Conservation (phyloP, 2,329 filamentous ascomycete genomes). For the Exophiala lecanii-corni region DNA sequence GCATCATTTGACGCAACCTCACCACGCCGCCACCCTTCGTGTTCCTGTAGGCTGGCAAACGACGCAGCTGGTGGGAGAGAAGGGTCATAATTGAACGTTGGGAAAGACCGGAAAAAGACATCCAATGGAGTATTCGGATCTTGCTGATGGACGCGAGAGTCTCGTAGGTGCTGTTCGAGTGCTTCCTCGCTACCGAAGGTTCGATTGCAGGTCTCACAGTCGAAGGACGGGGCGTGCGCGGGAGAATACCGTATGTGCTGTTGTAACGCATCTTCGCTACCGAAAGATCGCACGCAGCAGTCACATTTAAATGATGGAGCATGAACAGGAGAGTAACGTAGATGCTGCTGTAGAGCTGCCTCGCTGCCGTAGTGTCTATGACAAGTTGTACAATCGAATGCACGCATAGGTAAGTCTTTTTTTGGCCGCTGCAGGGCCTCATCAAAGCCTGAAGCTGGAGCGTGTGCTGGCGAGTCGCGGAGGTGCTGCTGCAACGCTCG, state of each 20-base stretch:
- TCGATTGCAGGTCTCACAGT: slow-evolving; percentile 19
- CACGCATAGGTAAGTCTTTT: no score
- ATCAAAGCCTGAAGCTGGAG: no score
- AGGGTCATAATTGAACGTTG: slow-evolving; percentile 28
- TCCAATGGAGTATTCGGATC: neutral
- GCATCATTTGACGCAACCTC: neutral
- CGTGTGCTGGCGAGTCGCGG: slow-evolving; percentile 13
- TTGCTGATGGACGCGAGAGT: slow-evolving; percentile 20
- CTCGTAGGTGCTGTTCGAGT: slow-evolving; percentile 24
- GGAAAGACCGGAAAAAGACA: slow-evolving; percentile 18
- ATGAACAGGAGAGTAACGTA: slow-evolving; percentile 10
- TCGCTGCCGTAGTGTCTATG: slow-evolving; percentile 8
- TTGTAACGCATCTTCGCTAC: slow-evolving; percentile 23
- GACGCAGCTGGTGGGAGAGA: slow-evolving; percentile 29
- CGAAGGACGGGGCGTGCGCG: slow-evolving; percentile 19
- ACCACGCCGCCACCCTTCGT: slow-evolving; percentile 8
- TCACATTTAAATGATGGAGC: slow-evolving; percentile 21
- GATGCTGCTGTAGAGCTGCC: slow-evolving; percentile 6
- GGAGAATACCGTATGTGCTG: slow-evolving; percentile 22
- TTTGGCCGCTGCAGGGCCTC: no score
- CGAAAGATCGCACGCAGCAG: slow-evolving; percentile 18
- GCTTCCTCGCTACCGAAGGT: slow-evolving; percentile 24
- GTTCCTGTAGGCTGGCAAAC: slow-evolving; percentile 27
- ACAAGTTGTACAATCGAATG: slow-evolving; percentile 19
- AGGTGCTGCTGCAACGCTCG: slow-evolving; percentile 26